phyloP scores from a whole-genome alignment of 345 rosid species.

The Lepidium aucheri region DNA sequence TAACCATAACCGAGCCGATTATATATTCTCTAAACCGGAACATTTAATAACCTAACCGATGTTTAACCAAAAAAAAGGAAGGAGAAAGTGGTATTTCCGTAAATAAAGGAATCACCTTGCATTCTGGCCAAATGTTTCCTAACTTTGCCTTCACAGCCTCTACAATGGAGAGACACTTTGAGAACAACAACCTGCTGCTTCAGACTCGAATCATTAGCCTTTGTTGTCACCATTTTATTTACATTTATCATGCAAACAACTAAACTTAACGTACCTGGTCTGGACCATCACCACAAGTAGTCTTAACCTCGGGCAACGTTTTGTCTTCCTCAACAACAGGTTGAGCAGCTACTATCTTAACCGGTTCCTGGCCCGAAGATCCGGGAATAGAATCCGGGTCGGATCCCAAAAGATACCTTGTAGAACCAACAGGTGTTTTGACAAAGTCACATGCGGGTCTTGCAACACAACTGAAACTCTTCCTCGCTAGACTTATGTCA shows the following conservation, averaged over 20 bases:
- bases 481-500: conserved; percentile 26
- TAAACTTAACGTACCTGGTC: conserved; percentile 22
- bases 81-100: conserved; percentile 1
- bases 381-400: conserved; percentile 35
- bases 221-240: not conserved
- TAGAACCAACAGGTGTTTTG: conserved; percentile 59
- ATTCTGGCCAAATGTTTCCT: conserved; percentile 84
- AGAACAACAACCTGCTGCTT: conserved; percentile 67
- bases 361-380: conserved; percentile 36
- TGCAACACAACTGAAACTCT: conserved; percentile 32
- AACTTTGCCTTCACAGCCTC: conserved; percentile 85
- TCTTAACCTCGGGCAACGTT: not conserved
- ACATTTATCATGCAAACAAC: not conserved
- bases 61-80: not conserved
- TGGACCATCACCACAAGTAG: conserved; percentile 6
- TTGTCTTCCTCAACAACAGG: conserved; percentile 1
- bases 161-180: conserved; percentile 88
- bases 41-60: not conserved
- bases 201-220: not conserved
- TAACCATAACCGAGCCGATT: not conserved
- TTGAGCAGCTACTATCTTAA: not conserved
- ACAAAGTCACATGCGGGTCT: conserved; percentile 30
- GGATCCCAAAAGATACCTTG: conserved; percentile 57
- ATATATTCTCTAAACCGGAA: not conserved
- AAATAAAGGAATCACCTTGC: conserved; percentile 48